Evolutionary conservation across 257 asterid species (phyloP).

Genomic region (Catharanthus roseus): DNA sequence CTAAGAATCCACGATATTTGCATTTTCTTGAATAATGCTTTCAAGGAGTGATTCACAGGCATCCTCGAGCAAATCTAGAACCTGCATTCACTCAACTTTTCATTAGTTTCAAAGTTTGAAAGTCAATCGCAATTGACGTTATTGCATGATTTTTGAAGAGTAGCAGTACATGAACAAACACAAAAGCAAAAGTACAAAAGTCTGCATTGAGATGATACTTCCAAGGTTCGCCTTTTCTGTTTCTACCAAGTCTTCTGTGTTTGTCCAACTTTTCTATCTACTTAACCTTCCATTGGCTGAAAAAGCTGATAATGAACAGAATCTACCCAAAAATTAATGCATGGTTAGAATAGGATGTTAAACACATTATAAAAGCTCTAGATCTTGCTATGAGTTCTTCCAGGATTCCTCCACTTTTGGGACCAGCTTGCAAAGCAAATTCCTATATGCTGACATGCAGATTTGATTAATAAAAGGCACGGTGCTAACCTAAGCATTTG

Average conservation of each 20-base stretch:
- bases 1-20: constrained; percentile 21
- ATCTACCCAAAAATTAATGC: no score
- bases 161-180: neutral
- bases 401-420: neutral
- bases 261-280: neutral
- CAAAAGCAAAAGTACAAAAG: neutral
- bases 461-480: no score
- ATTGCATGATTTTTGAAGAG: neutral
- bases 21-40: constrained; percentile 32
- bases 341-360: no score
- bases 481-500: no score
- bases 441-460: no score
- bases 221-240: neutral
- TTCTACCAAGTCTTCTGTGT: neutral
- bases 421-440: neutral
- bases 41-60: constrained; percentile 74
- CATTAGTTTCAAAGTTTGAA: neutral
- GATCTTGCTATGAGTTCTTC: neutral
- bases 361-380: neutral
- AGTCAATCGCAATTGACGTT: neutral
- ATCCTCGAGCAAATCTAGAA: constrained; percentile 83
- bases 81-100: constrained; percentile 35
- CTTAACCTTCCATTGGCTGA: no score
- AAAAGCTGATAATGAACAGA: no score
- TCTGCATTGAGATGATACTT: neutral